Percentiles rank a stretch among this genome's conserved stretches.
Conservation (phyloP, 306 rosid genomes). For the Quercus rubra region DNA sequence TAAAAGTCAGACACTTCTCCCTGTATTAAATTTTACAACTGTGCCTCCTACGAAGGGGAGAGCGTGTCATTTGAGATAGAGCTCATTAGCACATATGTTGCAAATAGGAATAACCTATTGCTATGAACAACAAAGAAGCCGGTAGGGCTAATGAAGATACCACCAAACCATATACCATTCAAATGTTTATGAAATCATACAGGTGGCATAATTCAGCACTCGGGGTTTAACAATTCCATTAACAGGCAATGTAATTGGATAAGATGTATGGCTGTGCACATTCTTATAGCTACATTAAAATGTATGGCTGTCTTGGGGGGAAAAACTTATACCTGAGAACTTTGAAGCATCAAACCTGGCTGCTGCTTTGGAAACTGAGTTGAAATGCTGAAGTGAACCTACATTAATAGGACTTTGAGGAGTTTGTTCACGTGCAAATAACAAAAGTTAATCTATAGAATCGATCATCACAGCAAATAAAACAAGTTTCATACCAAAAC, state of each 20-base stretch:
- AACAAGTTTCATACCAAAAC: not conserved
- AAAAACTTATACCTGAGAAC: slow-evolving; percentile 72
- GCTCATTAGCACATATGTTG: too few species aligned
- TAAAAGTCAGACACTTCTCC: not conserved
- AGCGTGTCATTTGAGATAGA: too few species aligned
- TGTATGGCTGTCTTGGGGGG: too few species aligned
- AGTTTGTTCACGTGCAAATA: not conserved
- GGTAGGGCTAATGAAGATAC: not conserved
- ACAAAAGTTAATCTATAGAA: not conserved
- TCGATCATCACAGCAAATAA: not conserved
- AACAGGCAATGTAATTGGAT: not conserved
- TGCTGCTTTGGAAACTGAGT: slow-evolving; percentile 93
- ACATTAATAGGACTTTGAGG: slow-evolving; percentile 5
- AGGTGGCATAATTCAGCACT: not conserved
- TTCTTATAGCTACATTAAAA: not conserved
- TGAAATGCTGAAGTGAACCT: slow-evolving; percentile 71
- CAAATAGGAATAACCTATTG: not conserved
- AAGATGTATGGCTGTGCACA: not conserved
- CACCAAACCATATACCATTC: not conserved
- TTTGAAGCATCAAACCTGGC: slow-evolving; percentile 78
- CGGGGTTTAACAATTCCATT: not conserved
- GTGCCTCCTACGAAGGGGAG: not conserved
- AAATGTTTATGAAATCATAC: not conserved
- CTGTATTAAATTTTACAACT: not conserved
- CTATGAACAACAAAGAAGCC: not conserved